Evolutionary conservation across 345 rosid genomes (phyloP).

Genomic region (Euclidium syriacum): DNA sequence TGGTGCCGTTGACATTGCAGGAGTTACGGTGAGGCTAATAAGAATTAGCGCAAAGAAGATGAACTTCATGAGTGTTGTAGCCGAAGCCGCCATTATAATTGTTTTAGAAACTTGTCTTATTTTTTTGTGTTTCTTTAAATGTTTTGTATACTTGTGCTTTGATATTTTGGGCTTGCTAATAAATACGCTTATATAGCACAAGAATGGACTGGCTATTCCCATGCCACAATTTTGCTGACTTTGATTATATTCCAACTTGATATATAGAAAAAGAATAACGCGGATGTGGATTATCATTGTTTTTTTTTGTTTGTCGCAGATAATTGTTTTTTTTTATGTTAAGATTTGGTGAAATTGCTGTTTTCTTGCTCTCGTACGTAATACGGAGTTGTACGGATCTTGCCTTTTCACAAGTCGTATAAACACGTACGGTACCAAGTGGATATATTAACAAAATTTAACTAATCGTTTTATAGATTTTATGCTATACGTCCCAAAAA

Average conservation of each 20-base stretch:
- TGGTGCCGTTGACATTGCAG: constrained; percentile 6
- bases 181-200: not conserved
- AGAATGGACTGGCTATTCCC: not conserved
- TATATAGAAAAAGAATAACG: not conserved
- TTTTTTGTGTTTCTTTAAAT: not conserved
- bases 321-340: not conserved
- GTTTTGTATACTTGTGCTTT: not conserved
- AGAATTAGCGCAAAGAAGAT: constrained; percentile 3
- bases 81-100: not conserved
- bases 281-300: no score
- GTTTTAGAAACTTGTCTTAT: not conserved
- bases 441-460: not conserved
- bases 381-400: constrained; percentile 12
- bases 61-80: constrained; percentile 3
- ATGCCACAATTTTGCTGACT: constrained; percentile 1
- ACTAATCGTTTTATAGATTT: not conserved
- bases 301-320: no score
- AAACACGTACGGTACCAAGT: not conserved
- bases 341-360: not conserved
- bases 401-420: constrained; percentile 10
- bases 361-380: not conserved
- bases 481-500: not conserved
- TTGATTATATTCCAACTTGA: not conserved
- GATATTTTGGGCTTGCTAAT: not conserved
- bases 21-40: not conserved